Evolutionary conservation across 2,329 filamentous ascomycete genomes (phyloP).

Genomic region (Cladosporium sp.): DNA sequence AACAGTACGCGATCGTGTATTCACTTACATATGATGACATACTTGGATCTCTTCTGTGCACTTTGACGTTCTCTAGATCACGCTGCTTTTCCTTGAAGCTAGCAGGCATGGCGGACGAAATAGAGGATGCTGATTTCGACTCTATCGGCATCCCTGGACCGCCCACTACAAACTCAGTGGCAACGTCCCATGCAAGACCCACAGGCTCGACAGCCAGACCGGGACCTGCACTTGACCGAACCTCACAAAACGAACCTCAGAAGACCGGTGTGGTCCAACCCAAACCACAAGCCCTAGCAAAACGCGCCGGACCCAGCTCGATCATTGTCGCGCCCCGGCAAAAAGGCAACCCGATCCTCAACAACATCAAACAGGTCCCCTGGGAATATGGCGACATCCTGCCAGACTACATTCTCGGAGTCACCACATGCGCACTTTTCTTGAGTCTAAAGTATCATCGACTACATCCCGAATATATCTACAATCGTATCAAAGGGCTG

Average conservation of each 20-base stretch:
- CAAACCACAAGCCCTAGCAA: conserved; percentile 77
- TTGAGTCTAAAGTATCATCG: conserved; percentile 95
- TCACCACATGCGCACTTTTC: conserved; percentile 86
- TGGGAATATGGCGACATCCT: conserved; percentile 99
- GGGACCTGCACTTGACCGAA: conserved; percentile 33
- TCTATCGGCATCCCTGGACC: conserved; percentile 4
- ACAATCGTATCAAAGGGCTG: conserved; percentile 80
- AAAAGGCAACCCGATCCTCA: conserved; percentile 89
- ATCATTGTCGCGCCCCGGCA: conserved; percentile 89
- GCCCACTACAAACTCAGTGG: not conserved
- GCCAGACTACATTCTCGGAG: conserved; percentile 83
- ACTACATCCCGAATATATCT: conserved; percentile 95
- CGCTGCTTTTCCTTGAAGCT: not conserved
- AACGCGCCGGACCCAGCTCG: conserved; percentile 61
- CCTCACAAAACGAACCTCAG: conserved; percentile 13
- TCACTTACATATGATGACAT: not conserved
- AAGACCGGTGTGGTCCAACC: conserved; percentile 54
- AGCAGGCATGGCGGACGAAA: conserved; percentile 42
- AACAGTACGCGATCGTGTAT: not conserved
- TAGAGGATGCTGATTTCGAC: conserved; percentile 36
- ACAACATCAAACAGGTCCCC: conserved; percentile 71
- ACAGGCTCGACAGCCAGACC: conserved; percentile 32
- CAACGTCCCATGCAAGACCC: not conserved
- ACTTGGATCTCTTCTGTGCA: no score
- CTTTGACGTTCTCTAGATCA: no score